Base-by-base conservation (phyloP, 2,329 filamentous ascomycete species). In the Verruconis gallopava region DNA sequence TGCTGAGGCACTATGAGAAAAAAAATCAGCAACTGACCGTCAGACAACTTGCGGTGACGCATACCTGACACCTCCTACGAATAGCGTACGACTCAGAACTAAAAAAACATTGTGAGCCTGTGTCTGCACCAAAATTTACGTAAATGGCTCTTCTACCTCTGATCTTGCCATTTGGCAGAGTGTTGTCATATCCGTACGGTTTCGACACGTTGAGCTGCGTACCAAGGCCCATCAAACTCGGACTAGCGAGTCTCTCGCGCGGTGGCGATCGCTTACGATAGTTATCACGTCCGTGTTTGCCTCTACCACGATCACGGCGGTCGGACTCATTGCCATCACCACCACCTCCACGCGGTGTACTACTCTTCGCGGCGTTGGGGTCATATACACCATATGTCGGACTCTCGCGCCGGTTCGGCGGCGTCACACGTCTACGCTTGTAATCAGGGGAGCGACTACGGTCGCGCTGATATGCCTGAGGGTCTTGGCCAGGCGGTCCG, bases 41-140 rank as follows among this genome's bases (percentile, higher is more conserved):
- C 41, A 15, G 22, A 41, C 43, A 44, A 38, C 35, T 19, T 44
- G n/a, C n/a, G n/a, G 11, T 20, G 37, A 11, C n/a, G 75, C 79
- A 75, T 71, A 84, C 72, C 80, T 93, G 48, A 95, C 91, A 56
- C 91, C 91, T 49, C 91, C 91, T 53, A 98, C 88, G 58, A 98
- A 98, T 11, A 98, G 73, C 12, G 91, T 98, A 53, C 91, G 79
- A 62, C 89, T 96, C 45, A 93, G 69, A 20, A 98, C 91, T 71
- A 52, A 44, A 46, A 33, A 12, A 25, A 14, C 6, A 14, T 45
- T 40, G 44, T 38, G 20, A 35, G 21, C 11, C 6, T 13, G 11
- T 22, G 11, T 32, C 34, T 13, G 22, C 12, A 25, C 4, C 6
- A 34, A 25, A 20, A 6, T 45, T 40, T n/a, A 38, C 37, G 39